Conservation (phyloP, 108 stramenopile species). For the Pseudonitzschia multistriata region DNA sequence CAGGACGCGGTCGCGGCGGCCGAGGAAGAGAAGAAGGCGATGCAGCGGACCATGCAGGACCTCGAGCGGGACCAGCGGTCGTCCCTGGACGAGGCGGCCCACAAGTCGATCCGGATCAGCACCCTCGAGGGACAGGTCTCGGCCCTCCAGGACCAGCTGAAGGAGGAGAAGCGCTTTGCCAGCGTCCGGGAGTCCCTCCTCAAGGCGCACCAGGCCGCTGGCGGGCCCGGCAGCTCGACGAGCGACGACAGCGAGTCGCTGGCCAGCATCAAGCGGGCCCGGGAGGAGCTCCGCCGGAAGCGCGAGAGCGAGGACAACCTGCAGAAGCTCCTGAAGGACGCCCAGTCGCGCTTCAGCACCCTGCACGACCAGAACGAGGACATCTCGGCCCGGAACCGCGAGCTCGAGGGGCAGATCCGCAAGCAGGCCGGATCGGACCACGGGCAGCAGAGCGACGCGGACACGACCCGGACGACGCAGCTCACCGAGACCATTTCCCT, state of each 20-base stretch:
- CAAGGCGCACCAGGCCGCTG: conserved; percentile 2
- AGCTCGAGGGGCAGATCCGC: conserved; percentile 39
- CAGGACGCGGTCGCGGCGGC: conserved; percentile 57
- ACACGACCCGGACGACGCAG: neutral
- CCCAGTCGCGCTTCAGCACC: conserved; percentile 39
- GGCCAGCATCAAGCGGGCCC: conserved; percentile 38
- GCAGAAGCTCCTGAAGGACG: conserved; percentile 39
- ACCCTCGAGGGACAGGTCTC: conserved; percentile 22
- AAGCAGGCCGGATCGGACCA: conserved; percentile 19
- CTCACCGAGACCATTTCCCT: conserved; percentile 14
- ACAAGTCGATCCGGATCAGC: conserved; percentile 12
- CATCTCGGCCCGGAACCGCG: conserved; percentile 30
- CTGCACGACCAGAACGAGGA: conserved; percentile 45
- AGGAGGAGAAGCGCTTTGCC: conserved; percentile 26
- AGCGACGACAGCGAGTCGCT: conserved; percentile 26
- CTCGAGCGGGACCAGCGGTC: conserved; percentile 18
- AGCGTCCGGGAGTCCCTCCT: conserved; percentile 23
- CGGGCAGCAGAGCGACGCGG: conserved; percentile 21
- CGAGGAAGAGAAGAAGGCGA: conserved; percentile 30
- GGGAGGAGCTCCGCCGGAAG: conserved; percentile 47
- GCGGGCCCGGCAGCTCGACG: conserved; percentile 1
- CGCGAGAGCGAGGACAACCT: conserved; percentile 45
- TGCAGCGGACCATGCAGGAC: conserved; percentile 28
- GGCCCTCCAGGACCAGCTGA: conserved; percentile 31
- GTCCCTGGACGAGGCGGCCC: conserved; percentile 9